Percentiles rank a stretch among this genome's conserved stretches.
phyloP scores from a whole-genome alignment of 2,329 filamentous ascomycete genomes.

The Nakataea oryzae region DNA sequence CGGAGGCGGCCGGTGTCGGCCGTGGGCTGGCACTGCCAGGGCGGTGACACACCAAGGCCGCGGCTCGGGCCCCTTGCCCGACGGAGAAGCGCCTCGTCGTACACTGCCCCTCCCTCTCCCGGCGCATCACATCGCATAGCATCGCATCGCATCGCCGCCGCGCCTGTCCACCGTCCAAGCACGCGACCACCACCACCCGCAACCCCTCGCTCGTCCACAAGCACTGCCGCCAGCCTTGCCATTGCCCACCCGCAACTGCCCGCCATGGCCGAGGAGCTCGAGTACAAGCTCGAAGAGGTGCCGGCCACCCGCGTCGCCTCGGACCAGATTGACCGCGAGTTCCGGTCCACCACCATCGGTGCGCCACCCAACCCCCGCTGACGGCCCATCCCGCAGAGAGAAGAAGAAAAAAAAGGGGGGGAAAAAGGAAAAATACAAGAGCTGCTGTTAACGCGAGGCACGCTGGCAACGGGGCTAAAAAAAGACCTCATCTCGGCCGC shows the following conservation, averaged over 20 bases:
- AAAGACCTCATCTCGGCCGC: constrained; percentile 53
- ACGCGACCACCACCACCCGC: not conserved
- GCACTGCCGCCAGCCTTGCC: not conserved
- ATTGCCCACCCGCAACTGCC: too few relatives aligned
- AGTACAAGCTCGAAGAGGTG: constrained; percentile 47
- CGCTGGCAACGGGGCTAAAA: too few relatives aligned
- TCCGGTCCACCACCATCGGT: constrained; percentile 53
- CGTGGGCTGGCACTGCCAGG: too few relatives aligned
- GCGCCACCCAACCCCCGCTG: constrained; percentile 15
- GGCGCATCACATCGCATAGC: too few relatives aligned
- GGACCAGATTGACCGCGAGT: constrained; percentile 49
- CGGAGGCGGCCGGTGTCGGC: too few relatives aligned
- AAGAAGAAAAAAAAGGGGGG: not conserved
- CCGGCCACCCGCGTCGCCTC: constrained; percentile 35
- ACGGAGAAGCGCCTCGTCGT: too few relatives aligned
- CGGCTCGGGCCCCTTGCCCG: too few relatives aligned
- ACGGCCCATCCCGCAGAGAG: not conserved
- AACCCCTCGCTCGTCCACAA: not conserved
- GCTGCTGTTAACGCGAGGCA: not conserved
- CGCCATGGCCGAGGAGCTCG: constrained; percentile 30
- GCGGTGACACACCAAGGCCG: too few relatives aligned
- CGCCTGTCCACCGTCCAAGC: not conserved
- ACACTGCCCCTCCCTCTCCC: not conserved
- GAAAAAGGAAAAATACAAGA: not conserved
- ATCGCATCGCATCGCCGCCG: not conserved